Base-by-base conservation (phyloP, 179 eudicot genomes). In the Vitellaria paradoxa region DNA sequence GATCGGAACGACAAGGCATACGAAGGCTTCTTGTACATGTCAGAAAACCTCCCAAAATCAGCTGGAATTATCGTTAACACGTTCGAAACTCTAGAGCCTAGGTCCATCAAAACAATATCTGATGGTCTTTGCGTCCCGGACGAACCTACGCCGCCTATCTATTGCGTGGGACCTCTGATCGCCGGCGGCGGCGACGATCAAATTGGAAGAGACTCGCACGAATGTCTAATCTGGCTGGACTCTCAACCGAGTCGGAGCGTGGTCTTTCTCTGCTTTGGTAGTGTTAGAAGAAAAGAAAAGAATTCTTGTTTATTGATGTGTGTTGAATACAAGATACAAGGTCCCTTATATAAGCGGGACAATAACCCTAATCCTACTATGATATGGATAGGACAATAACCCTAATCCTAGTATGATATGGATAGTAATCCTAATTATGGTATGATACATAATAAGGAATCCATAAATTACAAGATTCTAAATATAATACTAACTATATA, bases 141-240 rank as follows among this genome's bases (percentile, higher is more conserved):
- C 4, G 80, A 52, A 4, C 69, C 65, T 0, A 81, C 87, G 8
- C 91, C 91, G 4, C 88, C 87, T 0, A 18, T 82, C 14, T 88
- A 60, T 62, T 82, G 87, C 59, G 30, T 90, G 0, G 91, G 93
- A 9, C 89, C 86, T 2, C 56, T 87, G n/a, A 47, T 82, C 17
- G 76, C 82, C 5, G 0, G 26, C 45, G 0, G 26, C 45, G 42
- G 37, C 37, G 37, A 30, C 37, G 37, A 24, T 26, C 23, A 7
- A 21, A 9, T 73, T 0, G 47, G 42, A 4, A 17, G 65, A 2
- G 76, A 18, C 12, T 30, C 23, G 9, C 70, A 80, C 0, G 87
- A 82, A 61, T 90, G 92, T 63, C 18, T 91, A 66, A 56, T 17
- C 0, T 90, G 96, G 93, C 85, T 90, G 1, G 89, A 88, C 75